Base-by-base conservation (phyloP, 2,329 filamentous ascomycete species). In the Colletotrichum sublineola region DNA sequence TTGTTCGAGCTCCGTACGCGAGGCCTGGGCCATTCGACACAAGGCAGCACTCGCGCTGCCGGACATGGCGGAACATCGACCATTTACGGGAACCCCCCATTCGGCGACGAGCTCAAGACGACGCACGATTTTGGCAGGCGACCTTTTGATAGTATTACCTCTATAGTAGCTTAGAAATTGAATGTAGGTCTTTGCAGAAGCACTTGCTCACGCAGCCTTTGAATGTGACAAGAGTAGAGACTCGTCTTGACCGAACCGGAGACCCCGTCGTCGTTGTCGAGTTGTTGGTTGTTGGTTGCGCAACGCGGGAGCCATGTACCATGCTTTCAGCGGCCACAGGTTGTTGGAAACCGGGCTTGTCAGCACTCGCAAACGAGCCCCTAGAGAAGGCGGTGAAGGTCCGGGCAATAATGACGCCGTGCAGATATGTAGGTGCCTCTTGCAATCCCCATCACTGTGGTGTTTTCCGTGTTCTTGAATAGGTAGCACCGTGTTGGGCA, bases 121-220 rank as follows among this genome's bases (percentile, higher is more conserved):
- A 62, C 40, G 64, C 61, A 46, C 36, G 44, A n/a, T 68, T 63
- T 20, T 52, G 44, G 64, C 56, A 57, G 69, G 65, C 69, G 69
- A 65, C 52, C 52, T 63, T 68, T 55, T 71, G 68, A 67, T 67
- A 71, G 57, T 63, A 68, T 68, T 63, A 68, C 52, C 57, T 44
- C 29, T 42, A 61, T 58, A 61, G 65, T 71, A 71, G 58, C 60
- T 67, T 58, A 71, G 44, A 71, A 71, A 71, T 71, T 71, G 65
- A 71, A 71, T 60, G 69, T 71, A 71, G 69, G 64, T 71, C 56
- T 58, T 60, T n/a, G 50, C 38, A 55, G 48, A 31, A 55, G 46
- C 65, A 64, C 24, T 53, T 44, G 36, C 31, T n/a, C 11, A n/a
- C 24, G 31, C 36, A 40, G 20, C 15, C 36, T n/a, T 9, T 4